phyloP scores from a whole-genome alignment of 257 asterid species.

The Asclepias syriaca region DNA sequence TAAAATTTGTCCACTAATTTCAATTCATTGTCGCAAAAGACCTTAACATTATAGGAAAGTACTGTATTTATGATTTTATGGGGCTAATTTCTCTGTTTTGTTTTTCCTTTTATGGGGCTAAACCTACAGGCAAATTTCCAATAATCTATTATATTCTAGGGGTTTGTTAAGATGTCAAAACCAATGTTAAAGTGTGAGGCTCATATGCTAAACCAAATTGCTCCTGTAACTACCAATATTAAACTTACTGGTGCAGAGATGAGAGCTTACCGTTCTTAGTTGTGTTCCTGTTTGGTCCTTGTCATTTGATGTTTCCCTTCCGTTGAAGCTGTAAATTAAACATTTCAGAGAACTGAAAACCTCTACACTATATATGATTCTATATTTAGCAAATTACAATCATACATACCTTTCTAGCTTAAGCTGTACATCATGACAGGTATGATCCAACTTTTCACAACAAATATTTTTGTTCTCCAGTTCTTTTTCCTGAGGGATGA shows the following conservation, averaged over 20 bases:
- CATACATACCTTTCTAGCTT: slow-evolving; percentile 44
- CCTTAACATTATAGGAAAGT: neutral
- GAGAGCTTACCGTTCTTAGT: slow-evolving; percentile 54
- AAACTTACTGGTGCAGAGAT: neutral
- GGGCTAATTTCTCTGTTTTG: neutral
- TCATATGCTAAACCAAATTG: neutral
- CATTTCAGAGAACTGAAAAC: slow-evolving; percentile 20
- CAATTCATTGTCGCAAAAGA: too few species aligned
- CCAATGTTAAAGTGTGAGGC: neutral
- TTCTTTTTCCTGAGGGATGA: slow-evolving; percentile 32
- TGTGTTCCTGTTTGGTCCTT: slow-evolving; percentile 30
- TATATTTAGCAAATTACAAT: slow-evolving; percentile 8
- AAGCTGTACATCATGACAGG: slow-evolving; percentile 33
- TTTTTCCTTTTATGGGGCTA: neutral
- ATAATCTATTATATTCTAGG: neutral
- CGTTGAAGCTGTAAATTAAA: slow-evolving; percentile 35
- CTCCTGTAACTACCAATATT: neutral
- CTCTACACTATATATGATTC: slow-evolving; percentile 3
- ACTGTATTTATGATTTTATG: neutral
- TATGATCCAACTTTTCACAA: slow-evolving; percentile 22
- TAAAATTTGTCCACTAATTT: slow-evolving; percentile 13
- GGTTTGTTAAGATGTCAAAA: neutral
- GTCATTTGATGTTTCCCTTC: slow-evolving; percentile 29
- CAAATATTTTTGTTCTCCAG: slow-evolving; percentile 25
- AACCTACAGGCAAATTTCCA: neutral